Conservation (phyloP, 148 eudicot genomes). For the Hydrangea macrophylla region DNA sequence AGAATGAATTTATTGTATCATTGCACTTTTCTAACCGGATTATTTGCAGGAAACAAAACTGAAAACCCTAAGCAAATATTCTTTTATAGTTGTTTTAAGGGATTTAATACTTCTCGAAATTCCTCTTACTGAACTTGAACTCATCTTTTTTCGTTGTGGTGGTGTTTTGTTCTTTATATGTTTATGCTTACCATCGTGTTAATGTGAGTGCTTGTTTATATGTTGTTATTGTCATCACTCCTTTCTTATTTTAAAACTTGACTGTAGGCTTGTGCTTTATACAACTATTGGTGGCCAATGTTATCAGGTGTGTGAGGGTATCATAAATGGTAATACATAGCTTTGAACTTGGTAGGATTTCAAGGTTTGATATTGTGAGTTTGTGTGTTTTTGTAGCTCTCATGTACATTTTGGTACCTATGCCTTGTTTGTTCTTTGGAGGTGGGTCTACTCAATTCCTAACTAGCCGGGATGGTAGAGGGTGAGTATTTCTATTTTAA, state of each 20-base stretch:
- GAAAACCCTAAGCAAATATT: not conserved
- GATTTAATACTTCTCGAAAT: not conserved
- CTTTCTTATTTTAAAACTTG: constrained; percentile 8
- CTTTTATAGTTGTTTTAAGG: too few species aligned
- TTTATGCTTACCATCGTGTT: constrained; percentile 9
- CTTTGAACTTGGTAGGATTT: not conserved
- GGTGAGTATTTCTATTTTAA: constrained; percentile 48
- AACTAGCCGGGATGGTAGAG: constrained; percentile 92
- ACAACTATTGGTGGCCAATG: constrained; percentile 99
- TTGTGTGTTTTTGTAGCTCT: constrained; percentile 61
- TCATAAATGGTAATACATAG: not conserved
- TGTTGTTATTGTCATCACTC: not conserved
- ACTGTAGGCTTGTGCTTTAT: constrained; percentile 89
- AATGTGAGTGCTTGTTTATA: not conserved
- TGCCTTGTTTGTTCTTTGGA: constrained; percentile 98
- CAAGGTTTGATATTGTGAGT: constrained; percentile 10
- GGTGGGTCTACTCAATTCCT: constrained; percentile 93
- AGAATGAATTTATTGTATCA: too few species aligned
- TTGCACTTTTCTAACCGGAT: not conserved
- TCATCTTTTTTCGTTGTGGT: too few species aligned
- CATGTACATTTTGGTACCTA: constrained; percentile 92
- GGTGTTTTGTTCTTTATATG: not conserved
- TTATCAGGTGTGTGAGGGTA: constrained; percentile 62
- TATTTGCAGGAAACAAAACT: not conserved
- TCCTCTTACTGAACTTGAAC: not conserved